These are phyloP conservation scores for Setomelanomma holmii DNA, from an alignment of 2,329 filamentous ascomycete genomes.

Conservation along the genomic window DNA sequence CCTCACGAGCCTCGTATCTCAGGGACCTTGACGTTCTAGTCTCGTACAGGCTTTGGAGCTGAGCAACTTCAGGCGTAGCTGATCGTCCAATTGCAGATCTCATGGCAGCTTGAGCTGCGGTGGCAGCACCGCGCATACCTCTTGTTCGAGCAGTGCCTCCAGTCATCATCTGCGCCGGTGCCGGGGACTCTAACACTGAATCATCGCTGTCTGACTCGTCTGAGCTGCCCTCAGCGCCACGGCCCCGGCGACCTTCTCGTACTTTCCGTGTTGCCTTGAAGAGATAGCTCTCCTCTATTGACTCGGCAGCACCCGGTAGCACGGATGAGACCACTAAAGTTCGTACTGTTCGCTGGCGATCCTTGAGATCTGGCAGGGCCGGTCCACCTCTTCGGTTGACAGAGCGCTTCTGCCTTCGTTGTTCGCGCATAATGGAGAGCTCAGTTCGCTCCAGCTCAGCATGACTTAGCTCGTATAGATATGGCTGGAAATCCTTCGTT, in stretches of 20 bases:
- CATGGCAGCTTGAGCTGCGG: constrained; percentile 86
- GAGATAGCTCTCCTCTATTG: constrained; percentile 82
- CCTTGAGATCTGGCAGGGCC: constrained; percentile 92
- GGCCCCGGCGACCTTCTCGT: constrained; percentile 60
- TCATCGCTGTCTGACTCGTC: constrained; percentile 94
- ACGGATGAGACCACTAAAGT: constrained; percentile 92
- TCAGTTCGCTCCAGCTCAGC: constrained; percentile 89
- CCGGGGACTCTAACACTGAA: constrained; percentile 84
- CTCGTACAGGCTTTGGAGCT: constrained; percentile 68
- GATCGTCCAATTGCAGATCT: constrained; percentile 76
- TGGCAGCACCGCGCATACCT: constrained; percentile 87
- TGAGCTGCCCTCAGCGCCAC: constrained; percentile 73
- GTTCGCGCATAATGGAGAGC: constrained; percentile 89
- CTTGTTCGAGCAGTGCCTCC: constrained; percentile 83
- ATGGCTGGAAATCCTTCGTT: constrained; percentile 92
- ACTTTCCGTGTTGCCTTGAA: constrained; percentile 69
- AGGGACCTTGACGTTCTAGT: constrained; percentile 69
- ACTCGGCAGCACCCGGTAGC: constrained; percentile 82
- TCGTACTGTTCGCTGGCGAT: constrained; percentile 89
- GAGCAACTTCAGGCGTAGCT: constrained; percentile 81
- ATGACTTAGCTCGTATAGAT: constrained; percentile 92
- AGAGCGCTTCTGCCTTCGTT: constrained; percentile 91
- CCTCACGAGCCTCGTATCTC: constrained; percentile 74
- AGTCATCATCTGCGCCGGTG: constrained; percentile 70
- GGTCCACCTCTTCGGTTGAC: constrained; percentile 93